Base-by-base conservation (phyloP, 2,329 filamentous ascomycete species). In the Ophiostoma pallidulum region DNA sequence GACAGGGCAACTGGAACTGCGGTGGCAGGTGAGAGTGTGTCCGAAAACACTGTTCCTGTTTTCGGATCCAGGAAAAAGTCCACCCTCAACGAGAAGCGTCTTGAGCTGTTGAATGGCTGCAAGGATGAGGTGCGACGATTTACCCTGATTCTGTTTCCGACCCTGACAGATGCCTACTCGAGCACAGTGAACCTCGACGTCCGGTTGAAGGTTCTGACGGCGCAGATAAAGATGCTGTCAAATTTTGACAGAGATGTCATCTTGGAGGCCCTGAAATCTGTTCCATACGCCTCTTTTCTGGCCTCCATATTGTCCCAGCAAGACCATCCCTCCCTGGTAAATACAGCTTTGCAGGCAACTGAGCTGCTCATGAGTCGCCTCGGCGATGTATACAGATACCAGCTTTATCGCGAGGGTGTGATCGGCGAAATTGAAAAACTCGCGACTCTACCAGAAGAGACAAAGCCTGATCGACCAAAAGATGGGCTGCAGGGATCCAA, bases 161-260 rank as follows among this genome's bases (percentile, higher is more conserved):
- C 92, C 3, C 70, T 98, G 53, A 97, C 92, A 26, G 90, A 98
- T 63, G 91, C 90, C 1, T 98, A 94, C 61, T 96, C 92, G 10
- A 97, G 92, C 64, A 98, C 92, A 0, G 91, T 98, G 54, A 98
- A 98, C 60, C 69, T 97, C 14, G 88, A 80, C 48, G 92, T 98
- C 35, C 84, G 94, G 19, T 88, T 97, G 61, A 96, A 95, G 66
- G 92, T 98, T 3, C 74, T 98, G 29, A 87, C 81, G 18, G 92
- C 91, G n/a, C 92, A 98, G 60, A 70, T 97, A 38, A 97, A 97
- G 68, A 97, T 98, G 88, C 75, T 98, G 9, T 95, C 89, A 12
- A 95, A 96, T 55, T 69, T 98, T n/a, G 88, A 96, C 57, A 81
- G 80, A 37, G 73, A 77, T 32, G 88, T 98, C 43, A 75, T 98